Percentiles rank a stretch among this genome's conserved stretches.
These are phyloP conservation scores for Rosa persica DNA, from an alignment of 306 rosid species.

Conservation along the genomic window DNA sequence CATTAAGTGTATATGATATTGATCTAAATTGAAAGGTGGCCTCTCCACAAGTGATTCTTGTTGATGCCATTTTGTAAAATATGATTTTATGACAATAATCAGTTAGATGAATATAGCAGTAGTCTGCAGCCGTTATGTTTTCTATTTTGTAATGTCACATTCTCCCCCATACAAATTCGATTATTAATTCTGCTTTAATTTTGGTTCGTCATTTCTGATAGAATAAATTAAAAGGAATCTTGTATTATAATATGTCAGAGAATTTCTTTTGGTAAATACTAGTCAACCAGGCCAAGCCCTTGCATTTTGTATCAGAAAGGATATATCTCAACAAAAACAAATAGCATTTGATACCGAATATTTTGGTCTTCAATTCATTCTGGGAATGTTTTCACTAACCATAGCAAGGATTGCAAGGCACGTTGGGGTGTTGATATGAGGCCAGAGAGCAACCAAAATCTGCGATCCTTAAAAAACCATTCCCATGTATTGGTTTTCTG, in stretches of 20 bases:
- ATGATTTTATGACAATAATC: constrained; percentile 28
- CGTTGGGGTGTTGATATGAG: not conserved
- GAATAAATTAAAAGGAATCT: too few species aligned
- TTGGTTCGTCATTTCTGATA: not conserved
- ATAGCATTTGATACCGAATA: not conserved
- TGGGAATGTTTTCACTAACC: not conserved
- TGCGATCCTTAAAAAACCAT: not conserved
- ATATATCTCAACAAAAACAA: not conserved
- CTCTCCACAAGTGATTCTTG: constrained; percentile 44
- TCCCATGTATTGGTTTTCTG: not conserved
- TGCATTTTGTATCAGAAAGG: too few species aligned
- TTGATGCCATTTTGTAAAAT: constrained; percentile 50
- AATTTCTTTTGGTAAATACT: too few species aligned
- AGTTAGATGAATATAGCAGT: constrained; percentile 20
- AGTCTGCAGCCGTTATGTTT: not conserved
- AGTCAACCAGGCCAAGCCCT: too few species aligned
- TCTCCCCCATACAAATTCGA: not conserved
- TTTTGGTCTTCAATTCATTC: not conserved
- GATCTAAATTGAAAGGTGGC: constrained; percentile 43
- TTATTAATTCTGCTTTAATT: not conserved
- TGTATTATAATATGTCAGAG: too few species aligned
- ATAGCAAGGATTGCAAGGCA: not conserved
- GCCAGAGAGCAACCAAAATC: not conserved
- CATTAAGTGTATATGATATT: constrained; percentile 66
- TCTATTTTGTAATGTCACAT: not conserved